Percentiles rank a stretch among this genome's conserved stretches.
These are phyloP conservation scores for Mortierella sp. DNA, from an alignment of 371 early-diverging fungal species.

Conservation along the genomic window DNA sequence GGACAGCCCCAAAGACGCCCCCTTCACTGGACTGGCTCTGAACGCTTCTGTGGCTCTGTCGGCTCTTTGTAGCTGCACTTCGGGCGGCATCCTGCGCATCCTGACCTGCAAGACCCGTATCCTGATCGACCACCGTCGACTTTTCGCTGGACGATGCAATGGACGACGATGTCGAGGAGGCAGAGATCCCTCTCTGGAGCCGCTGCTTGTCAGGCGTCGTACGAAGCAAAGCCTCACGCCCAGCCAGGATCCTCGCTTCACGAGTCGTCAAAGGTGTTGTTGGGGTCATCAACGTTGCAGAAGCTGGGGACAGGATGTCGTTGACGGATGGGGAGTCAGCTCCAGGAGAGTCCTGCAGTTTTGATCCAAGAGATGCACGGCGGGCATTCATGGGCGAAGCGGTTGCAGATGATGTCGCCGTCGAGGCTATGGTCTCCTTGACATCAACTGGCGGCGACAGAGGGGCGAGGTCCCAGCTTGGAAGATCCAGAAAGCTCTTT, in stretches of 20 bases:
- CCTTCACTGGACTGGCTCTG: constrained; percentile 13
- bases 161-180: constrained; percentile 41
- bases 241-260: constrained; percentile 42
- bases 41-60: constrained; percentile 12
- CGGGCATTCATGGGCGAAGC: constrained; percentile 21
- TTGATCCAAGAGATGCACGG: not conserved
- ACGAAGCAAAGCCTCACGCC: constrained; percentile 39
- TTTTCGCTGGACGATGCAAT: constrained; percentile 3
- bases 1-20: constrained; percentile 31
- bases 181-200: constrained; percentile 25
- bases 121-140: not conserved
- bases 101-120: not conserved
- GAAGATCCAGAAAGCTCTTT: constrained; percentile 26
- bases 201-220: constrained; percentile 30
- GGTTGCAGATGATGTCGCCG: not conserved
- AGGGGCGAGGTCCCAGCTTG: constrained; percentile 47
- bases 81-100: constrained; percentile 12
- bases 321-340: not conserved
- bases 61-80: constrained; percentile 21
- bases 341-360: constrained; percentile 6
- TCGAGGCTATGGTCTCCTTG: constrained; percentile 17
- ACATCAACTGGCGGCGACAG: constrained; percentile 45
- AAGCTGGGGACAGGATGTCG: constrained; percentile 26
- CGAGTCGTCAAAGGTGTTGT: constrained; percentile 37
- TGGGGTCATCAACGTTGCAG: constrained; percentile 34